Conservation (phyloP, 768 basidiomycete genomes). For the Auriscalpium microsporum region DNA sequence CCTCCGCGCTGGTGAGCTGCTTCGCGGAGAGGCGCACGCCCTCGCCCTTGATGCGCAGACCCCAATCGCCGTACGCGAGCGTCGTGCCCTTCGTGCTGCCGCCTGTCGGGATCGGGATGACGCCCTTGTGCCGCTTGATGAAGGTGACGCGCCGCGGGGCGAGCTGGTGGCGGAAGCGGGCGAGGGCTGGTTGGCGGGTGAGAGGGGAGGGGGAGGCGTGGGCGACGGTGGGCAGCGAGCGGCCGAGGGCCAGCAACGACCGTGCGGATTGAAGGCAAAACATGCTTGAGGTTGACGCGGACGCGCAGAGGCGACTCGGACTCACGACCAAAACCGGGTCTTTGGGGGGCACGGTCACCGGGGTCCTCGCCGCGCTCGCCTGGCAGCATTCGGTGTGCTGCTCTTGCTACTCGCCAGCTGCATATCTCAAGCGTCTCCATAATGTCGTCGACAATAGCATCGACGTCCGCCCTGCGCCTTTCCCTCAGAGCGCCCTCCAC, state of each 20-base stretch:
- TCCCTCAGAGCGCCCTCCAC: too few relatives aligned
- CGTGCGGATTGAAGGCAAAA: conserved; percentile 22
- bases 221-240: conserved; percentile 12
- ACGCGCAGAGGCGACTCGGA: too few relatives aligned
- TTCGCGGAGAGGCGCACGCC: conserved; percentile 81
- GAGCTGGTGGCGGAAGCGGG: conserved; percentile 40
- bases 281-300: conserved; percentile 14
- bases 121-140: conserved; percentile 85
- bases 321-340: too few relatives aligned
- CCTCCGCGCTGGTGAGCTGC: conserved; percentile 80
- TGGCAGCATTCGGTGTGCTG: too few relatives aligned
- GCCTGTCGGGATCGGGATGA: conserved; percentile 76
- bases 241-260: conserved; percentile 20
- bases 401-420: too few relatives aligned
- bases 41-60: conserved; percentile 78
- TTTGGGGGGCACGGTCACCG: too few relatives aligned
- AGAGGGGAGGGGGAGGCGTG: background rate
- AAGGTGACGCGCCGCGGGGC: conserved; percentile 81
- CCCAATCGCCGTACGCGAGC: conserved; percentile 86
- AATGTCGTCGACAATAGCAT: too few relatives aligned
- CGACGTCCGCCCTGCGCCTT: too few relatives aligned
- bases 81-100: conserved; percentile 93
- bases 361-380: too few relatives aligned
- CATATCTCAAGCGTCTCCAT: too few relatives aligned
- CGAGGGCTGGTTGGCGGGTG: conserved; percentile 6